Evolutionary conservation across 116 monocot species (phyloP).

Genomic region (Phalaenopsis hybrid): DNA sequence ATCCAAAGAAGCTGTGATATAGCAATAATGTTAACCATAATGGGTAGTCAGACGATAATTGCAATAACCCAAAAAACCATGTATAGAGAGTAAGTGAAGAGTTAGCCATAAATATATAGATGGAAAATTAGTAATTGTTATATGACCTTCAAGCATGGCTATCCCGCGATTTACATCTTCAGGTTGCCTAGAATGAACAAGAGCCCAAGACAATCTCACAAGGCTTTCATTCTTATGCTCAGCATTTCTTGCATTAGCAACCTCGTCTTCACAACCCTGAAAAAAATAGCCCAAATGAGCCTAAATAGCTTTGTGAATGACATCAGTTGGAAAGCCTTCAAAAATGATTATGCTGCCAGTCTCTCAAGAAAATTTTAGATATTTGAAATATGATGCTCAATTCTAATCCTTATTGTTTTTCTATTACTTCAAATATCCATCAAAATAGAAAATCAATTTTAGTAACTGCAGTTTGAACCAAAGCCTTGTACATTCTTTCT

Average conservation of each 20-base stretch:
- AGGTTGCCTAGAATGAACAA: slow-evolving; percentile 86
- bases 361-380: neutral
- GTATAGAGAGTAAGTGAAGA: neutral
- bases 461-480: neutral
- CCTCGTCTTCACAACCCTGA: slow-evolving; percentile 86
- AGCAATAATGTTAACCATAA: neutral
- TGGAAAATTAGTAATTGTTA: neutral
- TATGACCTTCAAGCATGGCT: slow-evolving; percentile 90
- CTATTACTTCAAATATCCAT: neutral
- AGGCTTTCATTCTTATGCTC: slow-evolving; percentile 66
- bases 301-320: neutral
- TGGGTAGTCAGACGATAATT: neutral
- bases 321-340: neutral
- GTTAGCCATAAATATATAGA: neutral
- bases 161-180: slow-evolving; percentile 98
- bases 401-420: neutral
- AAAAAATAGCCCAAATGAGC: slow-evolving; percentile 6
- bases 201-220: slow-evolving; percentile 98
- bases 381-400: neutral
- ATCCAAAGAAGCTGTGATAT: slow-evolving; percentile 60
- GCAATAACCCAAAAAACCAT: neutral
- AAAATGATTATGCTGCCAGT: neutral
- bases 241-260: slow-evolving; percentile 40
- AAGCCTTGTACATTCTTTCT: neutral
- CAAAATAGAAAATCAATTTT: neutral